Base-by-base conservation (phyloP, 805 yeast species). In the Yamadazyma tumulicola region DNA sequence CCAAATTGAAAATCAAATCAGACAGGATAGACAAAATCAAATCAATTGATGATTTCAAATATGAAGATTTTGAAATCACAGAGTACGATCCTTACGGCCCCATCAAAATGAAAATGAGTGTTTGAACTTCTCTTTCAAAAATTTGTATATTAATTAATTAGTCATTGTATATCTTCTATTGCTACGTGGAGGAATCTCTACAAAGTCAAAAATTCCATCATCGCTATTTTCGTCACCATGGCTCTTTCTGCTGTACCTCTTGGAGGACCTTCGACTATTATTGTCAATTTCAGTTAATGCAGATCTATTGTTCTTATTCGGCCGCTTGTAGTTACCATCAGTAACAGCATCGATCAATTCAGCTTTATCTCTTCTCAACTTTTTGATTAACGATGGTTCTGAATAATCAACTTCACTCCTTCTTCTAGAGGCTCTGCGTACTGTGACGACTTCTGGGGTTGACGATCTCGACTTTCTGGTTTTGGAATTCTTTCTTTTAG, bases 81-180 rank as follows among this genome's bases (percentile, higher is more conserved):
- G 85, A 76, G 34, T 93, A 93, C 58, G 67, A 84, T 34, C 97
- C 96, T 3, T 81, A 86, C 52, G 74, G 77, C 2, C 79, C 79
- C 42, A 91, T 93, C 48, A 85, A 83, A 47, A 93, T 93, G 99
- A 83, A 85, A 49, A 93, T 93, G 98, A 88, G 97, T 55, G 98
- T 93, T 19, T 93, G 68, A 14, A 29, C 5, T 26, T 13, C 7
- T 26, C n/a, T n/a, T 9, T 14, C 6, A 26, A 9, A 21, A 17
- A 20, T 16, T 18, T 31, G 28, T 35, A 35, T 35, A 31, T 31
- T 35, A 31, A 28, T 35, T 31, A 28, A 15, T 26, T 31, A 19
- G 18, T 29, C 32, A 37, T 32, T 15, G 37, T 38, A 26, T 24
- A 42, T 29, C 31, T 40, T 36, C n/a, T 39, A 20, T 19, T 50